Evolutionary conservation across 805 yeast species (phyloP).

Genomic region (Saturnispora ahearnii): DNA sequence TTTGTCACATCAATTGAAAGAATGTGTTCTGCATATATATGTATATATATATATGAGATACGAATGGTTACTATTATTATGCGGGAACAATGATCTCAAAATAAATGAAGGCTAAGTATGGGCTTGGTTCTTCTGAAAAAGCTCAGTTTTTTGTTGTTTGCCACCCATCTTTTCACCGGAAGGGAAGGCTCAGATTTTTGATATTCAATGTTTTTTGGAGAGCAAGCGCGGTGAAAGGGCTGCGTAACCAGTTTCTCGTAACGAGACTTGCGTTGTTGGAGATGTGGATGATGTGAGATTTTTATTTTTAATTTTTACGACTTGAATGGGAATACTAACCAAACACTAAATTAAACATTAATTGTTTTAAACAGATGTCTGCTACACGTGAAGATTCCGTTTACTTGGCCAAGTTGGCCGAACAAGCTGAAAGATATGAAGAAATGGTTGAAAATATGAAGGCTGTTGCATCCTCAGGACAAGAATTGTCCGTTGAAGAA

Average conservation of each 20-base stretch:
- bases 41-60: too few species aligned
- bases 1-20: too few species aligned
- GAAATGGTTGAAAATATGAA: conserved; percentile 99
- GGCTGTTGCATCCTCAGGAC: conserved; percentile 91
- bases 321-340: conserved; percentile 4
- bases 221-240: conserved; percentile 1
- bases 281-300: background rate
- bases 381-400: conserved; percentile 95
- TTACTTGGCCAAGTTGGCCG: conserved; percentile 95
- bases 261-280: background rate
- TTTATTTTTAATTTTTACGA: background rate
- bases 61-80: too few species aligned
- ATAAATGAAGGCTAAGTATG: too few species aligned
- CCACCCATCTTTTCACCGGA: too few species aligned
- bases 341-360: background rate
- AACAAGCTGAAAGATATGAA: conserved; percentile 99
- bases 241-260: conserved; percentile 5
- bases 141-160: background rate
- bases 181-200: background rate
- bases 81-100: too few species aligned
- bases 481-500: conserved; percentile 94
- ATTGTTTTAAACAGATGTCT: conserved; percentile 38
- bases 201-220: background rate
- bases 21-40: too few species aligned
- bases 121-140: too few species aligned